Evolutionary conservation across 768 basidiomycete genomes (phyloP).

Genomic region (Amanita molliuscula): DNA sequence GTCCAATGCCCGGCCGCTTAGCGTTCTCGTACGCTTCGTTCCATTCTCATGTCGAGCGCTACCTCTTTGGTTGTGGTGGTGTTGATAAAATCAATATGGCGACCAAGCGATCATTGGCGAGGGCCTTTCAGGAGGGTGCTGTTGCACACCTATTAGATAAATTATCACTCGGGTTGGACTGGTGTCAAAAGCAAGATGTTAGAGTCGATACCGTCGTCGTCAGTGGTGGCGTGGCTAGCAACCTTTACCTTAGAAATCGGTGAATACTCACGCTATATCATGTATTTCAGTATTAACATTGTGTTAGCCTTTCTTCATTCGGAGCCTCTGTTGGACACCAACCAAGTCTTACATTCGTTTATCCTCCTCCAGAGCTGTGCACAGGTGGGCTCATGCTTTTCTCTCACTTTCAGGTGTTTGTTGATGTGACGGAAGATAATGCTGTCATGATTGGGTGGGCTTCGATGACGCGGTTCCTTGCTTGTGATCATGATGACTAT

Average conservation of each 20-base stretch:
- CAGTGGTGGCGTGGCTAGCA: slow-evolving; percentile 93
- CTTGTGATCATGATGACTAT: slow-evolving; percentile 50
- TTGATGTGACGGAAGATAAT: slow-evolving; percentile 50
- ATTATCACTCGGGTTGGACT: slow-evolving; percentile 40
- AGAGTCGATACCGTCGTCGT: slow-evolving; percentile 56
- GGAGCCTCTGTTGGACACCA: slow-evolving; percentile 15
- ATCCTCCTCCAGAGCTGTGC: slow-evolving; percentile 73
- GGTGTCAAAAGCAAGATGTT: slow-evolving; percentile 32
- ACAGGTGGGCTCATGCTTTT: slow-evolving; percentile 44
- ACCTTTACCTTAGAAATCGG: slow-evolving; percentile 58
- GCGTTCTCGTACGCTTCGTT: slow-evolving; percentile 75
- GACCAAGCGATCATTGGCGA: slow-evolving; percentile 42
- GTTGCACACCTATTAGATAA: slow-evolving; percentile 71
- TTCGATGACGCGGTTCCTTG: slow-evolving; percentile 70
- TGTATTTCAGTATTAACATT: background rate
- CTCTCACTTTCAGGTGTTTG: background rate
- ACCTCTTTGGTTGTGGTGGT: slow-evolving; percentile 34
- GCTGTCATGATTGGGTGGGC: slow-evolving; percentile 97
- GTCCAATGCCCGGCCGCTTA: slow-evolving; percentile 41
- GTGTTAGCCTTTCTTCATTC: slow-evolving; percentile 19
- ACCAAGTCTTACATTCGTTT: slow-evolving; percentile 35
- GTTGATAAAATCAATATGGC: slow-evolving; percentile 27
- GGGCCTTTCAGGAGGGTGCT: slow-evolving; percentile 64
- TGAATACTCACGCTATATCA: slow-evolving; percentile 17
- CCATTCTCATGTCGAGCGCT: slow-evolving; percentile 60